Percentiles rank a stretch among this genome's conserved stretches.
Conservation (phyloP, 1,284 basidiomycete species). For the Schizophyllum commune region DNA sequence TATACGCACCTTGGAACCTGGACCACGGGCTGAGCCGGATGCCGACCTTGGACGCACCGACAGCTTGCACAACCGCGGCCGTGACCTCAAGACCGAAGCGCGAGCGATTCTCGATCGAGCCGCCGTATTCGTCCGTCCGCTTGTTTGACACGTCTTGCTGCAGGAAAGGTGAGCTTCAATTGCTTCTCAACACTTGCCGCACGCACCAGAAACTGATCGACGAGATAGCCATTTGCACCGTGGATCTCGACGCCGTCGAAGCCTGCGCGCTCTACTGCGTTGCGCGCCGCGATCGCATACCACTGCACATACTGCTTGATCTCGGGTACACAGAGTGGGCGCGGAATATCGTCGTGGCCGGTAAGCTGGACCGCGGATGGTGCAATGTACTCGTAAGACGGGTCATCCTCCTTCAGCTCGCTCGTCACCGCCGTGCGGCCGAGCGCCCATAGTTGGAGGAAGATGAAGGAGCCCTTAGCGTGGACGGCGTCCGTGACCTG, state of each 20-base stretch:
- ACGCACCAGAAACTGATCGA: slow-evolving; percentile 21
- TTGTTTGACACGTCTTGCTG: slow-evolving; percentile 34
- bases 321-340: slow-evolving; percentile 28
- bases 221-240: slow-evolving; percentile 8
- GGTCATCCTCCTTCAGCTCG: slow-evolving; percentile 8
- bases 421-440: slow-evolving; percentile 13
- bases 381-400: slow-evolving; percentile 20
- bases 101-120: slow-evolving; percentile 40
- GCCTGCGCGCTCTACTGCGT: slow-evolving; percentile 31
- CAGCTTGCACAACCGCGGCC: slow-evolving; percentile 26
- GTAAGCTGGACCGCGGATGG: slow-evolving; percentile 36
- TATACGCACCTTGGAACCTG: slow-evolving; percentile 15
- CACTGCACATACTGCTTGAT: slow-evolving; percentile 33
- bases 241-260: slow-evolving; percentile 6
- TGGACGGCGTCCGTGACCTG: slow-evolving; percentile 22
- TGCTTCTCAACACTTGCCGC: too few species aligned
- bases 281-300: slow-evolving; percentile 30
- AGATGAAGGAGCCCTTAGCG: slow-evolving; percentile 18
- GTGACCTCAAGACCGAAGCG: slow-evolving; percentile 41
- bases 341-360: slow-evolving; percentile 17
- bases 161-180: too few species aligned
- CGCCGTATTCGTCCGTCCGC: slow-evolving; percentile 49
- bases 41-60: slow-evolving; percentile 33
- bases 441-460: slow-evolving; percentile 18
- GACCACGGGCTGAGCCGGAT: slow-evolving; percentile 47